Percentiles rank a stretch among this genome's conserved stretches.
Evolutionary conservation across 805 yeast species (phyloP).

Genomic region (Candida nemodendra): DNA sequence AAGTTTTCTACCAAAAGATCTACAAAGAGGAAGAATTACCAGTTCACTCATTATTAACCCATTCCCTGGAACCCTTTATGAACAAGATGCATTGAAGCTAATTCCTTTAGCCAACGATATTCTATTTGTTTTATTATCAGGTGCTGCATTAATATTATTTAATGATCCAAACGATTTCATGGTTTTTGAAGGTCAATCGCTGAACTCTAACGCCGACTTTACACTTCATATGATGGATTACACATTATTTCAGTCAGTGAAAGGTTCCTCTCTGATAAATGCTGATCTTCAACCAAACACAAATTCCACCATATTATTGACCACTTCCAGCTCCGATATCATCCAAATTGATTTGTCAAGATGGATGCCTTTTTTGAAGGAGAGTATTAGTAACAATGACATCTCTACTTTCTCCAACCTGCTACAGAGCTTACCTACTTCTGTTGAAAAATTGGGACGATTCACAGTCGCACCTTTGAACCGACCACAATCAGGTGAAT

Average conservation of each 20-base stretch:
- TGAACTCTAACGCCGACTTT: constrained; percentile 4
- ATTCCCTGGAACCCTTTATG: constrained; percentile 53
- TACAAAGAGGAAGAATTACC: constrained; percentile 22
- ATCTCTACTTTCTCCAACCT: constrained; percentile 15
- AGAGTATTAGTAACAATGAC: constrained; percentile 18
- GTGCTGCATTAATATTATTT: constrained; percentile 21
- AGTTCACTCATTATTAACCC: constrained; percentile 59
- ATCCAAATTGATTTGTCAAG: constrained; percentile 28
- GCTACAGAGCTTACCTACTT: constrained; percentile 23
- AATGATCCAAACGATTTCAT: constrained; percentile 24
- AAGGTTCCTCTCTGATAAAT: constrained; percentile 5
- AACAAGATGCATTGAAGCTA: constrained; percentile 37
- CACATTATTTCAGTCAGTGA: constrained; percentile 6
- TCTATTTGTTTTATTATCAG: constrained; percentile 21
- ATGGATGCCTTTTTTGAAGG: constrained; percentile 25
- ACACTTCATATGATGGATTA: constrained; percentile 15
- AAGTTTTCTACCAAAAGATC: constrained; percentile 16
- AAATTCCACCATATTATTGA: constrained; percentile 18
- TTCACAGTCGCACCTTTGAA: constrained; percentile 10
- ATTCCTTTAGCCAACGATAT: constrained; percentile 27
- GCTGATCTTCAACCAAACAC: constrained; percentile 23
- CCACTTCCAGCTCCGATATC: constrained; percentile 20
- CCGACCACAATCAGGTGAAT: neutral
- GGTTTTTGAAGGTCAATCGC: constrained; percentile 23
- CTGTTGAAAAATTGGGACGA: constrained; percentile 16